Conservation (phyloP, 2,329 filamentous ascomycete species). For the Sarocladium oryzae region DNA sequence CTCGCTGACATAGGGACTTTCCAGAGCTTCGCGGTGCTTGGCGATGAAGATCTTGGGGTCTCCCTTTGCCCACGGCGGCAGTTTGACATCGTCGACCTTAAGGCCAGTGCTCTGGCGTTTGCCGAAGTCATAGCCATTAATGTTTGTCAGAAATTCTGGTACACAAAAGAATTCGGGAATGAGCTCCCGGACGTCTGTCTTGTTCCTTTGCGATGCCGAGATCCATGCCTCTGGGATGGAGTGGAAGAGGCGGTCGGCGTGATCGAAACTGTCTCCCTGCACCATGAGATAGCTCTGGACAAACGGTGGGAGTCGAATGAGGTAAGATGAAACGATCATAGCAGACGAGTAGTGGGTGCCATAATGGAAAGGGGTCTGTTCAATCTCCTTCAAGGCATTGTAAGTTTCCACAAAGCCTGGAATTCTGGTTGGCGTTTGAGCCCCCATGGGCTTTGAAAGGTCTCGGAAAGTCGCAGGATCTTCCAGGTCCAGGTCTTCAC, state of each 20-base stretch:
- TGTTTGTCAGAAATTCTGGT: conserved; percentile 89
- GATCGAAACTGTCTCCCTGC: conserved; percentile 94
- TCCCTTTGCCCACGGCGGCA: conserved; percentile 96
- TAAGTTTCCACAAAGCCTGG: conserved; percentile 79
- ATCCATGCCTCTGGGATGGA: conserved; percentile 88
- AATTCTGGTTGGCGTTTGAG: conserved; percentile 71
- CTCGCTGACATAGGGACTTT: conserved; percentile 86
- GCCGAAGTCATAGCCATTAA: conserved; percentile 93
- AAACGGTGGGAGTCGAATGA: conserved; percentile 92
- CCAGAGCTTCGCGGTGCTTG: conserved; percentile 91
- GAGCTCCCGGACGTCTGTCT: conserved; percentile 88
- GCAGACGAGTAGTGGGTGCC: conserved; percentile 98
- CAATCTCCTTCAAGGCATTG: conserved; percentile 83
- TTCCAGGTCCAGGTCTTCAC: conserved; percentile 80
- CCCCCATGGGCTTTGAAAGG: conserved; percentile 92
- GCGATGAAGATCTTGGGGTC: conserved; percentile 93
- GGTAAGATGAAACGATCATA: conserved; percentile 96
- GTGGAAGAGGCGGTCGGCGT: conserved; percentile 91
- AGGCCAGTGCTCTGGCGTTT: conserved; percentile 72
- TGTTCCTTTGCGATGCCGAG: conserved; percentile 82
- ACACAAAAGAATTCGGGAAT: conserved; percentile 98
- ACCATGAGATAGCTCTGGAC: conserved; percentile 91
- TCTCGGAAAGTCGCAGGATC: conserved; percentile 85
- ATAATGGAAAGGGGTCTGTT: conserved; percentile 90
- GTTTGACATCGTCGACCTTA: conserved; percentile 73